A percentile compares a stretch with the other conserved stretches of the same genome.
phyloP scores from a whole-genome alignment of 371 early-diverging fungal genomes.

The Saksenaea oblongispora region DNA sequence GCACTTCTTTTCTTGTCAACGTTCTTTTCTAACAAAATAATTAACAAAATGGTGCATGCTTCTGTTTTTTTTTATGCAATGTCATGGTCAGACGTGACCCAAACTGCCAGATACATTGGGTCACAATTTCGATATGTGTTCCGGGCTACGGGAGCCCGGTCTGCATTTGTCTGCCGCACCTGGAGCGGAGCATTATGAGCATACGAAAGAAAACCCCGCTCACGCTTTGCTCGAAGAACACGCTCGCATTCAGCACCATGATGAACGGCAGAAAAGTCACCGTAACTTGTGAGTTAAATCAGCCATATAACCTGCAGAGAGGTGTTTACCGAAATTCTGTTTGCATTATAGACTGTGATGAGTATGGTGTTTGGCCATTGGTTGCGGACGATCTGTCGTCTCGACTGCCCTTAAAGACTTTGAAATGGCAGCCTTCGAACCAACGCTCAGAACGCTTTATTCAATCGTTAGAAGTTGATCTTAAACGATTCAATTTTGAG shows the following conservation, averaged over 20 bases:
- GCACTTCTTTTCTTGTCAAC: too few relatives aligned
- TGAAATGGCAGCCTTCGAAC: constrained; percentile 83
- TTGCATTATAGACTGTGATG: constrained; percentile 63
- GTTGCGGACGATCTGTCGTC: constrained; percentile 70
- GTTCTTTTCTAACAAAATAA: too few relatives aligned
- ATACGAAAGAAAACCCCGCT: not conserved
- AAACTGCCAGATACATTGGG: too few relatives aligned
- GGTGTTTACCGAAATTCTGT: not conserved
- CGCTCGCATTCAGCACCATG: not conserved
- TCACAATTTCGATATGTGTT: too few relatives aligned
- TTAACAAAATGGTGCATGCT: too few relatives aligned
- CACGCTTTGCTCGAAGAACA: not conserved
- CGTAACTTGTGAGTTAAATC: constrained; percentile 34
- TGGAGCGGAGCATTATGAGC: not conserved
- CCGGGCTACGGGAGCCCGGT: too few relatives aligned
- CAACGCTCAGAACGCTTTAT: constrained; percentile 64
- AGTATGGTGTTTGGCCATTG: constrained; percentile 76
- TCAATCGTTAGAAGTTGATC: constrained; percentile 66
- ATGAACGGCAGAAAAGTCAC: constrained; percentile 46
- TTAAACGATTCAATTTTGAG: constrained; percentile 64
- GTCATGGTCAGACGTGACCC: too few relatives aligned
- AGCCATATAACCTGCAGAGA: too few relatives aligned
- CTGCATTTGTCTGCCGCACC: not conserved
- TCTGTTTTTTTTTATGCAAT: too few relatives aligned
- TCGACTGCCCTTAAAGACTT: constrained; percentile 80